phyloP scores from a whole-genome alignment of 2,329 filamentous ascomycete genomes.

The Akanthomyces uredinophilus region DNA sequence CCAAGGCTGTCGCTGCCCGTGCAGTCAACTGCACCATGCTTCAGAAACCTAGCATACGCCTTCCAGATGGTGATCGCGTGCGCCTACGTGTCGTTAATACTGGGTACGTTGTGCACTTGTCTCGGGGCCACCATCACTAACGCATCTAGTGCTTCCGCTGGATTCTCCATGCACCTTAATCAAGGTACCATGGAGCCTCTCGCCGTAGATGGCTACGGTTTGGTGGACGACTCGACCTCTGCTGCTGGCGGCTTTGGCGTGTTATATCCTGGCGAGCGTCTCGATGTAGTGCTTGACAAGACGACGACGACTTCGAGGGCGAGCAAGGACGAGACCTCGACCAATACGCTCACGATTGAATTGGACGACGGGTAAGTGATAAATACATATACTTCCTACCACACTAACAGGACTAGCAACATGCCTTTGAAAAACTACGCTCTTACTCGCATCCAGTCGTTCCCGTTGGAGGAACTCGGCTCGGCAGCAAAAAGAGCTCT shows the following conservation, averaged over 20 bases:
- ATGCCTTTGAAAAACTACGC: slow-evolving; percentile 21
- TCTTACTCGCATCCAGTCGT: slow-evolving; percentile 18
- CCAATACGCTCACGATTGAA: slow-evolving; percentile 8
- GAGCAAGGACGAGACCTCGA: background rate
- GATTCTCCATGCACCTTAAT: slow-evolving; percentile 13
- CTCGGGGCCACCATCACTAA: background rate
- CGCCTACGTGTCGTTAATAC: slow-evolving; percentile 19
- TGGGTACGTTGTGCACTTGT: slow-evolving; percentile 14
- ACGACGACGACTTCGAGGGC: background rate
- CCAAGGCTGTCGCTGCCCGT: slow-evolving; percentile 19
- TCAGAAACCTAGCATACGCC: slow-evolving; percentile 10
- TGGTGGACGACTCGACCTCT: slow-evolving; percentile 7
- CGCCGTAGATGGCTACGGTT: slow-evolving; percentile 19
- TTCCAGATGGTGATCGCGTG: slow-evolving; percentile 14
- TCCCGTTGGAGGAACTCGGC: slow-evolving; percentile 12
- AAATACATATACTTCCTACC: fast-evolving
- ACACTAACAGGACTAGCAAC: slow-evolving; percentile 15
- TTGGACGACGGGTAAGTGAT: slow-evolving; percentile 9
- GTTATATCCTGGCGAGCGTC: slow-evolving; percentile 20
- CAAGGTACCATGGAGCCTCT: slow-evolving; percentile 17
- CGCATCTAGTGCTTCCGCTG: slow-evolving; percentile 12
- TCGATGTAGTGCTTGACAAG: slow-evolving; percentile 16
- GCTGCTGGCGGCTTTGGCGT: slow-evolving; percentile 17
- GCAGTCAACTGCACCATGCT: slow-evolving; percentile 14
- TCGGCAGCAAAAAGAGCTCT: background rate